These are phyloP conservation scores for Ganoderma lucidum DNA, from an alignment of 1,284 basidiomycete genomes.

Conservation along the genomic window DNA sequence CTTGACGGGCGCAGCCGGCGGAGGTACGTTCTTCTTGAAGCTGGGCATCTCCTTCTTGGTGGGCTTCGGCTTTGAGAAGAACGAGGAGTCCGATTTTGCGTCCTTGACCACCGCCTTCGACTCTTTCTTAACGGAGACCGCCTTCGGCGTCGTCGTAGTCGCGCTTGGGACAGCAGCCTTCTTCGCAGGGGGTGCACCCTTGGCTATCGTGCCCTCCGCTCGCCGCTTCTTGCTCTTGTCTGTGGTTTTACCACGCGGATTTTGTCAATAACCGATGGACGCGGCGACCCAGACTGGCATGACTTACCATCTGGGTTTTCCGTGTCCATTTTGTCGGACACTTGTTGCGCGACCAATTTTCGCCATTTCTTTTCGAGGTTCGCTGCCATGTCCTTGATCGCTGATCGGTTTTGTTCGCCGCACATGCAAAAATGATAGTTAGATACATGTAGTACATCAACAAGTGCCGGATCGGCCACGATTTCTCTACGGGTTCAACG, in stretches of 20 bases:
- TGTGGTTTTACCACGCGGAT: conserved; percentile 36
- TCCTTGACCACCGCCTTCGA: conserved; percentile 57
- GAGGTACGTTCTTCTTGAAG: conserved; percentile 68
- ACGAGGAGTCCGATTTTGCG: conserved; percentile 83
- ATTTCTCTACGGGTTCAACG: conserved; percentile 25
- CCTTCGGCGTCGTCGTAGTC: conserved; percentile 43
- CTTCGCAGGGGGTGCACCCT: conserved; percentile 65
- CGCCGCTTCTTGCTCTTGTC: conserved; percentile 82
- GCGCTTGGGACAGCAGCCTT: conserved; percentile 61
- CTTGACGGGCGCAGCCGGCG: conserved; percentile 55
- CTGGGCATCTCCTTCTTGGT: conserved; percentile 76
- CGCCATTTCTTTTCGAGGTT: conserved; percentile 86
- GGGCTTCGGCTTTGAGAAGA: conserved; percentile 85
- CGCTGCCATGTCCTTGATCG: conserved; percentile 89
- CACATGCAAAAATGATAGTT: conserved; percentile 52
- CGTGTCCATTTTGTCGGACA: conserved; percentile 53
- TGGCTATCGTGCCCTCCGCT: conserved; percentile 55
- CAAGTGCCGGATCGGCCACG: conserved; percentile 8
- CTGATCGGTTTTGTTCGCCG: conserved; percentile 51
- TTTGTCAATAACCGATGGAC: conserved; percentile 18
- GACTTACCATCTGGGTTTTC: conserved; percentile 75
- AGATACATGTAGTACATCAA: conserved; percentile 64
- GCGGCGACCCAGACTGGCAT: conserved; percentile 53
- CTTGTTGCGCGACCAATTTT: conserved; percentile 52
- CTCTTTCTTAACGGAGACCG: conserved; percentile 47